phyloP scores from a whole-genome alignment of 768 basidiomycete genomes.

The Leucosporidium yakuticum region DNA sequence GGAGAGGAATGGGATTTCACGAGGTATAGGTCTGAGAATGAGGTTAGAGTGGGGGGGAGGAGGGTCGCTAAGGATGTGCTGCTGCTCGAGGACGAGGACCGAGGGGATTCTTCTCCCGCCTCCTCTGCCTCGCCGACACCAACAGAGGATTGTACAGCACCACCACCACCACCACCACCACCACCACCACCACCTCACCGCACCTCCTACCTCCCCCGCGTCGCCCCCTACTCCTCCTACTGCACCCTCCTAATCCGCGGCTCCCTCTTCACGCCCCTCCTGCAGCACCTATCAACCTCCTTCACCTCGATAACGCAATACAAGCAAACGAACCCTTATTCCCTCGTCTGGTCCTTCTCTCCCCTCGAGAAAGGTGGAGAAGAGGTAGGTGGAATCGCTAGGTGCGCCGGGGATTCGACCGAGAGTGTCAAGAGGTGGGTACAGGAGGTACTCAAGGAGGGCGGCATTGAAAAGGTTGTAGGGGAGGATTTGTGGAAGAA shows the following conservation, averaged over 20 bases:
- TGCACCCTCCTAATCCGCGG: conserved; percentile 78
- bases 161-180: conserved; percentile 1
- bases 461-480: conserved; percentile 24
- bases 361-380: conserved; percentile 42
- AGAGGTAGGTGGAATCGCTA: conserved; percentile 24
- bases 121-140: not conserved
- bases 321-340: conserved; percentile 52
- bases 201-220: conserved; percentile 53
- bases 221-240: conserved; percentile 82
- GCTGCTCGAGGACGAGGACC: conserved; percentile 55
- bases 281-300: conserved; percentile 50
- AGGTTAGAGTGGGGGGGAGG: conserved; percentile 57
- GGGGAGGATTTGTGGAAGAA: conserved; percentile 34
- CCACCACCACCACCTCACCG: conserved; percentile 36
- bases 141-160: conserved; percentile 34
- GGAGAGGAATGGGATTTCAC: conserved; percentile 89
- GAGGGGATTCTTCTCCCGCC: no score
- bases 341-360: conserved; percentile 77
- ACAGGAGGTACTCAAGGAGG: conserved; percentile 16
- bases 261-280: conserved; percentile 52
- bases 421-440: conserved; percentile 39
- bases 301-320: conserved; percentile 62
- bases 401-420: conserved; percentile 34
- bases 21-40: conserved; percentile 76
- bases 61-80: conserved; percentile 69